Percentiles rank a stretch among this genome's conserved stretches.
These are phyloP conservation scores for Colletotrichum sp. DNA, from an alignment of 2,329 filamentous ascomycete genomes.

Conservation along the genomic window DNA sequence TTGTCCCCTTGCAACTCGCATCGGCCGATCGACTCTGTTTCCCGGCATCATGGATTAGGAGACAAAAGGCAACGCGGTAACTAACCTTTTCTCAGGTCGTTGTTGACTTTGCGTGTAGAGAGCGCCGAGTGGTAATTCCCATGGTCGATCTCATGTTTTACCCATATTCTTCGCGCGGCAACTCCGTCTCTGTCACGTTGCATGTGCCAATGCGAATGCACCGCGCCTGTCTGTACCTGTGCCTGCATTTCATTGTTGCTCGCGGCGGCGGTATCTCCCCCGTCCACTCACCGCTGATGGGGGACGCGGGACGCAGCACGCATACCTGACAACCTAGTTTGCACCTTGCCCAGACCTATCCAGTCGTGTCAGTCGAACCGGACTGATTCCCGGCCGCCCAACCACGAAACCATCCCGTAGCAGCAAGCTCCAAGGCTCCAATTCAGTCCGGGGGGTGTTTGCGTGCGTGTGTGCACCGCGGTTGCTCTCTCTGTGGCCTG, in stretches of 20 bases:
- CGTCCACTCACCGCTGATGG: neutral
- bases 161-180: neutral
- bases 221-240: neutral
- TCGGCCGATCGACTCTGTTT: neutral
- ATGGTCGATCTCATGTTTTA: neutral
- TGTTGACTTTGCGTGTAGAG: neutral
- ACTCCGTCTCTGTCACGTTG: neutral
- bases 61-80: neutral
- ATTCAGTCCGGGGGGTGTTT: neutral
- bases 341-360: neutral
- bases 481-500: neutral
- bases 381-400: neutral
- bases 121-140: neutral
- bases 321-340: neutral
- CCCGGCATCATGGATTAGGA: slow-evolving; percentile 12
- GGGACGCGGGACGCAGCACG: neutral
- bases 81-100: neutral
- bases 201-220: neutral
- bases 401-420: neutral
- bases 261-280: neutral
- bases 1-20: slow-evolving; percentile 3
- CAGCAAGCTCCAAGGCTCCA: neutral
- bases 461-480: neutral
- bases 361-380: neutral
- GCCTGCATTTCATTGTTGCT: neutral